phyloP scores from a whole-genome alignment of 192 early-diverging fungal genomes.

The Podila epigama region DNA sequence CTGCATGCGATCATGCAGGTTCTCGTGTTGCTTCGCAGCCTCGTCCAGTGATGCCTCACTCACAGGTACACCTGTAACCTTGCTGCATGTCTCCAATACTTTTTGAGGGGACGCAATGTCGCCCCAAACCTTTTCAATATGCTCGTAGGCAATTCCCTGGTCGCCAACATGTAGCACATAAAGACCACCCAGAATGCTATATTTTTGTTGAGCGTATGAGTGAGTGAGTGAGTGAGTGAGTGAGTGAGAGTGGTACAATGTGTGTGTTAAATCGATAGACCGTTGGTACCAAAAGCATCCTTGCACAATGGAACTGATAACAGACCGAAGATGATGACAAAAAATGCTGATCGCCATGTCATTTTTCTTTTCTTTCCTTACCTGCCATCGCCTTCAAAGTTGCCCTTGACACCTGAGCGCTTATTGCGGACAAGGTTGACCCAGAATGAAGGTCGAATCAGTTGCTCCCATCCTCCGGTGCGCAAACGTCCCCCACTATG shows the following conservation, averaged over 20 bases:
- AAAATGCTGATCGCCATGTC: no score
- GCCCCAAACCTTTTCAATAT: conserved; percentile 55
- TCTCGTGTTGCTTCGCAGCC: conserved; percentile 14
- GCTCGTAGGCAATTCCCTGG: conserved; percentile 51
- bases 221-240: no score
- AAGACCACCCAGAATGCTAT: conserved; percentile 52
- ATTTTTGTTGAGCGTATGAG: background rate
- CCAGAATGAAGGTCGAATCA: conserved; percentile 46
- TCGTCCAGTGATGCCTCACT: conserved; percentile 1
- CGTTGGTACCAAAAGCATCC: background rate
- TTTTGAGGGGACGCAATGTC: conserved; percentile 49
- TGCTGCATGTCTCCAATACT: conserved; percentile 41
- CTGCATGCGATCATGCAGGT: conserved; percentile 31
- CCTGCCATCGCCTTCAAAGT: conserved; percentile 55
- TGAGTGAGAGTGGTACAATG: no score
- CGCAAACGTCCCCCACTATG: conserved; percentile 39
- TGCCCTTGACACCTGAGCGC: conserved; percentile 44
- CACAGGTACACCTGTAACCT: conserved; percentile 25
- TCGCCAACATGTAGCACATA: conserved; percentile 35
- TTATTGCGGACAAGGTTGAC: conserved; percentile 32
- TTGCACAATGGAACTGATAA: background rate
- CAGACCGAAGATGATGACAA: background rate
- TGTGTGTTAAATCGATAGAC: background rate
- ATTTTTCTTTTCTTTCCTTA: conserved; percentile 9
- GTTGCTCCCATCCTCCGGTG: conserved; percentile 27